These are phyloP conservation scores for Syzygium syzygioides DNA, from an alignment of 441 rosid species.

Conservation along the genomic window DNA sequence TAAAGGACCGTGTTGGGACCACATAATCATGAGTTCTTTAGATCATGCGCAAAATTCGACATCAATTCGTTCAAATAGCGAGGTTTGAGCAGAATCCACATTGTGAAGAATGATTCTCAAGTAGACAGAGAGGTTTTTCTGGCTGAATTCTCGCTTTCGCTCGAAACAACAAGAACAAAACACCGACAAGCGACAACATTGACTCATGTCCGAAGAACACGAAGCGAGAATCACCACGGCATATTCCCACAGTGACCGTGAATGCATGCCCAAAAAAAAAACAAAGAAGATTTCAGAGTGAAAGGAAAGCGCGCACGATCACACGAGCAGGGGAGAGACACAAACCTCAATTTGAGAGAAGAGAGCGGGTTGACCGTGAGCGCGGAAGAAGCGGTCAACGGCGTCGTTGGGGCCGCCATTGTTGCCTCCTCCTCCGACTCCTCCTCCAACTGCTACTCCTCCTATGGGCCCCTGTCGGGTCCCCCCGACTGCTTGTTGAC, in stretches of 20 bases:
- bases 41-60: background rate
- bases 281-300: background rate
- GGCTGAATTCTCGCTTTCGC: background rate
- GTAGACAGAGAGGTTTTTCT: background rate
- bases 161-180: background rate
- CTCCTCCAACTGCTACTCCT: background rate
- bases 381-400: constrained; percentile 50
- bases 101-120: background rate
- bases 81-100: background rate
- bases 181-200: background rate
- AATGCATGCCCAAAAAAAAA: no score
- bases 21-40: background rate
- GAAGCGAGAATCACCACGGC: background rate
- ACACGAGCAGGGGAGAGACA: background rate
- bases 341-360: constrained; percentile 63
- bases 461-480: constrained; percentile 23
- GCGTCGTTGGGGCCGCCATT: constrained; percentile 48
- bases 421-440: background rate
- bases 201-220: background rate
- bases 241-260: background rate
- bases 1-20: background rate
- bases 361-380: constrained; percentile 40
- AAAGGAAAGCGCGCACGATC: background rate
- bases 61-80: background rate
- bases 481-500: constrained; percentile 66